Conservation (phyloP, 345 rosid genomes). For the Gossypium stocksii region DNA sequence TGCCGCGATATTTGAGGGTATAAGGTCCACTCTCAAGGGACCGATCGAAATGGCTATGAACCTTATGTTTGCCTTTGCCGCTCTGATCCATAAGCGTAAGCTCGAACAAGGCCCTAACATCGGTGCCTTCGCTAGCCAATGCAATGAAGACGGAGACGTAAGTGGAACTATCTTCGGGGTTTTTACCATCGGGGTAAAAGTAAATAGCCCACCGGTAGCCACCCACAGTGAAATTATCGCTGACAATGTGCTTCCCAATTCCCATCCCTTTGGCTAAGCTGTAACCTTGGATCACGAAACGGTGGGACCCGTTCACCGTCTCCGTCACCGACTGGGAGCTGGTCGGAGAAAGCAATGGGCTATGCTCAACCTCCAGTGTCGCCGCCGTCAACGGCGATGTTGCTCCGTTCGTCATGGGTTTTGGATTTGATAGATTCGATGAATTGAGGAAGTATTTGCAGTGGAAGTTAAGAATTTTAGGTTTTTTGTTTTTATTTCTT, state of each 20-base stretch:
- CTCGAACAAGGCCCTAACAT: conserved; percentile 62
- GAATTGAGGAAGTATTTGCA: not conserved
- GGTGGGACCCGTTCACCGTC: conserved; percentile 79
- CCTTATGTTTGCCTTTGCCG: conserved; percentile 66
- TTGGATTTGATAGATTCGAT: not conserved
- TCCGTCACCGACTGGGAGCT: conserved; percentile 60
- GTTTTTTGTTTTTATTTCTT: not conserved
- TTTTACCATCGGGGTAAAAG: conserved; percentile 69
- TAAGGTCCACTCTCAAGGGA: conserved; percentile 65
- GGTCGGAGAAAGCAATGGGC: conserved; percentile 28
- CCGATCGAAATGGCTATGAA: conserved; percentile 71
- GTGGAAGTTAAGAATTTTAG: not conserved
- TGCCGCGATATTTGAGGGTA: conserved; percentile 50
- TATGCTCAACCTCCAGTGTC: conserved; percentile 9
- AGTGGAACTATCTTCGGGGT: conserved; percentile 53
- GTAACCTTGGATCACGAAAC: conserved; percentile 68
- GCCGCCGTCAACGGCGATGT: not conserved
- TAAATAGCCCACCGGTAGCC: conserved; percentile 69
- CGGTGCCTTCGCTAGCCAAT: conserved; percentile 64
- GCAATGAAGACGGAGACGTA: conserved; percentile 68
- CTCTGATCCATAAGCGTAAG: conserved; percentile 66
- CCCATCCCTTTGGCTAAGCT: conserved; percentile 79
- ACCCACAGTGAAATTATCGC: conserved; percentile 61
- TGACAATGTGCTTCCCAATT: conserved; percentile 59
- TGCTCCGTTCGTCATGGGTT: conserved; percentile 5